Evolutionary conservation across 2,329 filamentous ascomycete species (phyloP), one percentile per base, ranked within the genome.

Genomic region (Trichoderma atroviride): DNA sequence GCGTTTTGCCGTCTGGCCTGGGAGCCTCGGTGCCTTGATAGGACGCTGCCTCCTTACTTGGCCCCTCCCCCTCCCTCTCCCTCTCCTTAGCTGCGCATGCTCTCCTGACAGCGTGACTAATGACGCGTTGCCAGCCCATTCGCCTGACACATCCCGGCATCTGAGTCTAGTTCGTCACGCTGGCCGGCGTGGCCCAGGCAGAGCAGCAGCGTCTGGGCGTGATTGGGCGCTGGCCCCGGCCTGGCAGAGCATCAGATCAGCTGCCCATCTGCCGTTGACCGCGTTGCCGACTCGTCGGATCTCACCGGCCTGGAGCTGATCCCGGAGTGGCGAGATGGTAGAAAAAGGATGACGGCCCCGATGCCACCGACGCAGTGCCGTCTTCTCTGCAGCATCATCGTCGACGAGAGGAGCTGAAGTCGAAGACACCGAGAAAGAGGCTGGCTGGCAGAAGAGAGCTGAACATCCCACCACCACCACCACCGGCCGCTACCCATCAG

Each of bases 61-160:
- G 60, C 56, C 55, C 22, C 35, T 40, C 50, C 56, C 55, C 22
- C 35, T 27, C 43, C 63, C 55, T 40, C 64, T 58, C 55, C 62
- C 55, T 67, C 64, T 19, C 53, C 53, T 58, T 57, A 58, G 53
- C 53, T 66, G 63, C 53, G 27, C 53, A 66, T 66, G 63, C 53
- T 57, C 52, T 55, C 55, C 64, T 67, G 64, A 56, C 55, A 67
- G 64, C 64, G 64, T 67, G 64, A 67, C 64, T 67, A 67, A 67
- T 67, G 64, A 67, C 64, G 55, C 64, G 64, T 67, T 59, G 40
- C 40, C 40, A 67, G 64, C 64, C 64, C 11, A 67, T 67, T 67
- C 64, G 64, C 55, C 64, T 59, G 64, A 52, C 64, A 56, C 64
- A 67, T 58, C 64, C 64, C 27, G 35, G 55, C 52, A 47, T 67